phyloP scores from a whole-genome alignment of 352 stramenopile genomes.

The Phytophthora rubi region DNA sequence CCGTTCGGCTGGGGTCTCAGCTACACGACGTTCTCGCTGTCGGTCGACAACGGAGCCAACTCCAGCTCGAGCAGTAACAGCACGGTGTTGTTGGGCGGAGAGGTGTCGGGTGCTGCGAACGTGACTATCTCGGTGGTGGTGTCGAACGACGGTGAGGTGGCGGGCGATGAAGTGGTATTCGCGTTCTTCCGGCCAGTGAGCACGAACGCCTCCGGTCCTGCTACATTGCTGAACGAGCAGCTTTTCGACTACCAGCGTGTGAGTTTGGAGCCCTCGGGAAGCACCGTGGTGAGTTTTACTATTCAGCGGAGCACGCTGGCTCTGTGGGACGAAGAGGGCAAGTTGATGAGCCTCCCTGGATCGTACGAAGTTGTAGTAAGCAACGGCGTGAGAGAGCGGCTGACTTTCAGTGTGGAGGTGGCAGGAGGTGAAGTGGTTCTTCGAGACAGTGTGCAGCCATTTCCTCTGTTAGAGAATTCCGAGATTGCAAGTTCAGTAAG shows the following conservation, averaged over 20 bases:
- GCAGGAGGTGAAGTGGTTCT: not conserved
- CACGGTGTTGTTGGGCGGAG: not conserved
- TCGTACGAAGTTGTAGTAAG: constrained; percentile 75
- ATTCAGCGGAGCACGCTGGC: constrained; percentile 45
- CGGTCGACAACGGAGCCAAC: constrained; percentile 3
- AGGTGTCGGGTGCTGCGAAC: constrained; percentile 38
- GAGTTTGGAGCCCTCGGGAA: constrained; percentile 36
- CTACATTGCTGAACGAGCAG: constrained; percentile 68
- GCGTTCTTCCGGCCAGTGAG: constrained; percentile 69
- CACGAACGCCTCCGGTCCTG: constrained; percentile 51
- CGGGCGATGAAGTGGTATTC: constrained; percentile 69
- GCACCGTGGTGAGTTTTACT: constrained; percentile 37
- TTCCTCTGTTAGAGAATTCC: no score
- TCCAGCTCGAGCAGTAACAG: not conserved
- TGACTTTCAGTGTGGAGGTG: constrained; percentile 41
- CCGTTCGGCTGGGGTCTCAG: constrained; percentile 91
- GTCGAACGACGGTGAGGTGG: constrained; percentile 53
- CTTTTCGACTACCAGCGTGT: constrained; percentile 68
- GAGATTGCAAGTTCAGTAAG: no score
- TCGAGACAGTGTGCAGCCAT: not conserved
- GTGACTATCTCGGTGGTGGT: constrained; percentile 52
- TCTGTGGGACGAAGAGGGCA: constrained; percentile 51
- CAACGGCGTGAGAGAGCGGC: constrained; percentile 59
- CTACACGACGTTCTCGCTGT: constrained; percentile 82
- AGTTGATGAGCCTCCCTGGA: constrained; percentile 53